Conservation (phyloP, 2,329 filamentous ascomycete species). For the Rutstroemia sp. region DNA sequence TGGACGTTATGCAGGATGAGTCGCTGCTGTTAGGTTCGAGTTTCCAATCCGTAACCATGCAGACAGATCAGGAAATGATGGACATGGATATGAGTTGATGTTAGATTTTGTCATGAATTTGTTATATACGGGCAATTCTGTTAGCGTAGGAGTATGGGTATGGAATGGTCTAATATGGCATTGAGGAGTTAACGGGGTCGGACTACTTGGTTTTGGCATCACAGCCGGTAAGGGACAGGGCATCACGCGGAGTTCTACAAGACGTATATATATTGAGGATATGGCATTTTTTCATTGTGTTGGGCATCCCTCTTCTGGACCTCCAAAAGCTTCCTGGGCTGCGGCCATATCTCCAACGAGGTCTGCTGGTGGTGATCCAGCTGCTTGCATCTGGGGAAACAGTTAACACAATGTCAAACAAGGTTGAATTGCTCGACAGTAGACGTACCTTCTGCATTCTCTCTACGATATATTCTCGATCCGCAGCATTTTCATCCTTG, state of each 20-base stretch:
- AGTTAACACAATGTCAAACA: slow-evolving; percentile 16
- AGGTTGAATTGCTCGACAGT: not conserved
- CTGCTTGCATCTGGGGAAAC: slow-evolving; percentile 79
- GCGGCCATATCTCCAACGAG: slow-evolving; percentile 84
- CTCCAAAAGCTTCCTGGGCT: slow-evolving; percentile 63
- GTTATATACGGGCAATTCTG: slow-evolving; percentile 2
- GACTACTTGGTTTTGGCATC: not conserved
- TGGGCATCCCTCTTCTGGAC: slow-evolving; percentile 54
- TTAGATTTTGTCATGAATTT: not conserved
- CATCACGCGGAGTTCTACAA: slow-evolving; percentile 8
- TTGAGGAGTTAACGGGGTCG: slow-evolving; percentile 3
- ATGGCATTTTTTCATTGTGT: slow-evolving; percentile 42
- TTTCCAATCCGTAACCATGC: not conserved
- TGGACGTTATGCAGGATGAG: slow-evolving; percentile 51
- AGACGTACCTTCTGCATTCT: slow-evolving; percentile 86
- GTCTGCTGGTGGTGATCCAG: slow-evolving; percentile 83
- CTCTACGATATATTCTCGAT: slow-evolving; percentile 90
- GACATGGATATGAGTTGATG: slow-evolving; percentile 9
- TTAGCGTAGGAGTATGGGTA: slow-evolving; percentile 22
- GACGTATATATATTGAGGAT: slow-evolving; percentile 6
- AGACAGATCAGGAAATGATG: slow-evolving; percentile 14
- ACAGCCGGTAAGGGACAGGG: not conserved
- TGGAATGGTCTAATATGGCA: slow-evolving; percentile 4
- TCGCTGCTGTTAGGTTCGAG: slow-evolving; percentile 15
- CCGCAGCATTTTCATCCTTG: slow-evolving; percentile 69